Conservation (phyloP, 2,329 filamentous ascomycete genomes). For the Ophiocordyceps australis region DNA sequence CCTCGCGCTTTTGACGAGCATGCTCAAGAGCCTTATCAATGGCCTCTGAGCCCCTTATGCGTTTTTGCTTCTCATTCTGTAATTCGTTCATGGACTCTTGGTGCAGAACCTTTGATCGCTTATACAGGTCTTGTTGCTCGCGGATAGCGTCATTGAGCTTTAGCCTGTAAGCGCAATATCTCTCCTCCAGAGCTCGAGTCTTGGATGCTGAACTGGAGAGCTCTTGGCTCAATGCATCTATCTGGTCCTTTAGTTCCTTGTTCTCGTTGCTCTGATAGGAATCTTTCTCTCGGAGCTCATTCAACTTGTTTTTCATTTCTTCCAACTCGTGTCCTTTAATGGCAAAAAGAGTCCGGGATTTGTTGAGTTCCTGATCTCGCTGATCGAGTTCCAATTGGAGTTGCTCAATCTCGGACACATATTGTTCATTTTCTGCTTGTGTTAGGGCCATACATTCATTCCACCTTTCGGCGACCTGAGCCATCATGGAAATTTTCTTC, state of each 20-base stretch:
- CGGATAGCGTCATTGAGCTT: constrained; percentile 24
- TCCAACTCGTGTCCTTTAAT: constrained; percentile 9
- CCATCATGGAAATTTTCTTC: constrained; percentile 15
- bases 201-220: constrained; percentile 8
- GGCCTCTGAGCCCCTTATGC: constrained; percentile 5
- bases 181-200: constrained; percentile 12
- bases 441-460: constrained; percentile 14
- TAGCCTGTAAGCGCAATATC: constrained; percentile 13
- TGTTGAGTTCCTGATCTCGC: constrained; percentile 5
- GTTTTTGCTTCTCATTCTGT: constrained; percentile 10
- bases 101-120: constrained; percentile 12
- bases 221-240: constrained; percentile 9
- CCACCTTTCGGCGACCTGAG: constrained; percentile 13
- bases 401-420: constrained; percentile 8
- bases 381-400: constrained; percentile 8
- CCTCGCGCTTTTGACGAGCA: constrained; percentile 12
- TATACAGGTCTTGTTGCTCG: constrained; percentile 26
- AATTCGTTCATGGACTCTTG: constrained; percentile 15
- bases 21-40: constrained; percentile 11
- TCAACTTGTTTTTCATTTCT: constrained; percentile 6
- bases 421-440: constrained; percentile 10
- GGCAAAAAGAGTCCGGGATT: constrained; percentile 2
- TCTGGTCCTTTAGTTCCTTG: constrained; percentile 8
- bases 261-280: constrained; percentile 8
- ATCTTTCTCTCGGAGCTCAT: constrained; percentile 8